Percentiles rank a stretch among this genome's conserved stretches.
Conservation (phyloP, 1,284 basidiomycete genomes). For the Malassezia vespertilionis region DNA sequence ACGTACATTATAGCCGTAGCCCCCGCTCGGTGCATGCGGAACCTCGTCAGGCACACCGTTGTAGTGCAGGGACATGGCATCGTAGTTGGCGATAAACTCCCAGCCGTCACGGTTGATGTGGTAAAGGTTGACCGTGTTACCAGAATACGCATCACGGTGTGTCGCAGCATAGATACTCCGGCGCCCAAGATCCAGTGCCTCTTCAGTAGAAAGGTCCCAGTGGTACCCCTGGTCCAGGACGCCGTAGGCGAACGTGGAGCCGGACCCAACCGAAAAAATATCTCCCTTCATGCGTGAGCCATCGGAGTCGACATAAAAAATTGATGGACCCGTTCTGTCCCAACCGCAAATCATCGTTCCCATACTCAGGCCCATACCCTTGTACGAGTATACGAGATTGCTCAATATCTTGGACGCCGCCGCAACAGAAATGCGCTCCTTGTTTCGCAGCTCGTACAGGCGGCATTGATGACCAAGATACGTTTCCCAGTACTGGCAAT, state of each 20-base stretch:
- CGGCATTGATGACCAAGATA: constrained; percentile 97
- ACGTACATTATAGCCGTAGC: constrained; percentile 42
- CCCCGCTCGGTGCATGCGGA: constrained; percentile 36
- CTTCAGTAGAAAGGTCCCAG: constrained; percentile 86
- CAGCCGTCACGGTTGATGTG: constrained; percentile 86
- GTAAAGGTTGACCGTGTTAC: constrained; percentile 78
- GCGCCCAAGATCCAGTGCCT: constrained; percentile 86
- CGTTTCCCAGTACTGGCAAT: constrained; percentile 53
- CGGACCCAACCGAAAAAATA: constrained; percentile 94
- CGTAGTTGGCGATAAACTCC: constrained; percentile 46
- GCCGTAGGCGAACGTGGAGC: constrained; percentile 95
- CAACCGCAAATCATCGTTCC: constrained; percentile 99
- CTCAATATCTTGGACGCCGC: constrained; percentile 94
- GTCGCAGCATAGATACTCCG: constrained; percentile 94
- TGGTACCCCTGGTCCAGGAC: constrained; percentile 91
- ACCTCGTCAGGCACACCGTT: constrained; percentile 33
- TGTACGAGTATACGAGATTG: constrained; percentile 95
- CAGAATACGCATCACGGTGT: constrained; percentile 88
- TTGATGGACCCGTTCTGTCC: constrained; percentile 97
- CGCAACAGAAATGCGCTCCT: constrained; percentile 94
- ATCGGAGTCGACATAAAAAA: constrained; percentile 98
- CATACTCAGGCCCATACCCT: constrained; percentile 99
- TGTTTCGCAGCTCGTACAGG: constrained; percentile 89
- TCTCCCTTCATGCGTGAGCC: constrained; percentile 90
- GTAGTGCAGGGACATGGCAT: constrained; percentile 43